Evolutionary conservation across 2,329 filamentous ascomycete species (phyloP), one percentile per base, ranked within the genome.

Genomic region (Xylariaceae sp.): DNA sequence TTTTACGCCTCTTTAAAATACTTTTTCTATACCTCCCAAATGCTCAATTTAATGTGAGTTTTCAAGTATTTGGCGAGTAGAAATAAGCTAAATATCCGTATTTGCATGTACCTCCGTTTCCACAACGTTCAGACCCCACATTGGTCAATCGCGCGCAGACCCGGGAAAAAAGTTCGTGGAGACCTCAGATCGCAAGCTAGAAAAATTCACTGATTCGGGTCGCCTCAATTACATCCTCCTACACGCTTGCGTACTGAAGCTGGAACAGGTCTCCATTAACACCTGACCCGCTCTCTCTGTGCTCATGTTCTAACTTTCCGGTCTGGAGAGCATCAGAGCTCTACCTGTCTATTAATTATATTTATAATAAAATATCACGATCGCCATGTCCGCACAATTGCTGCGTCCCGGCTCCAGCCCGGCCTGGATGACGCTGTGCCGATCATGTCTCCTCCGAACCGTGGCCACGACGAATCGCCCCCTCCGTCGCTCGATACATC

Each of bases 401-500:
- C 30, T 64, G 7, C 57, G 60, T 42, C 23, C 53, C 4, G 53
- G 39, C 51, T 49, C 59, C 48, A 51, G 53, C 17, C 45, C 56
- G 35, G 53, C 66, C 17, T 62, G 63, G 13, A 58, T 53, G 2
- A 67, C 53, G 23, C 65, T 70, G n/a, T 71, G 69, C 42, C 69
- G 69, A 42, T 55, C 61, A 61, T 70, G 68, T 59, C 61, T 69
- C 6, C 51, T 63, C 56, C 64, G 56, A 30, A 62, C 58, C 30
- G 34, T 64, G n/a, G 49, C 65, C 30, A 44, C 65, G 30, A 44
- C 60, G 4, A 63, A 48, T 15, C 57, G 59, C 8, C 63, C 55
- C n/a, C 67, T 64, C 9, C 59, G 63, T 13, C 74, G 80, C 63
- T 69, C 69, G 48, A 67, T 82, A 39, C 69, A 78, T 48, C 70